Evolutionary conservation across 805 yeast species (phyloP), one percentile per base, ranked within the genome.

Genomic region (Candida boleticola): DNA sequence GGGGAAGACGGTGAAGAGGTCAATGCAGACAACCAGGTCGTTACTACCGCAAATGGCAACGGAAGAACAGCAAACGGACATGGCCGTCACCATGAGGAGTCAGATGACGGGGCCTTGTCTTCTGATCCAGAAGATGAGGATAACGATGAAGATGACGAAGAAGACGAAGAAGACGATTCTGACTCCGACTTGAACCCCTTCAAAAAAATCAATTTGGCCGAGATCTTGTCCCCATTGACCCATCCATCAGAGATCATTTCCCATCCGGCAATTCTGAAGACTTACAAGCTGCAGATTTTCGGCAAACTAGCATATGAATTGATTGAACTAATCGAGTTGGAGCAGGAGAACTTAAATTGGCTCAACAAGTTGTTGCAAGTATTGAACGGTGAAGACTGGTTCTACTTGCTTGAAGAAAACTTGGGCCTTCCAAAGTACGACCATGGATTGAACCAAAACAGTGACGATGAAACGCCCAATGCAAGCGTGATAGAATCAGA

Each of bases 371-470:
- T 92, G 35, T 73, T 93, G 63, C 86, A 83, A 47, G 82, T 85
- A 1, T 80, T 92, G 51, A 70, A 92, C 38, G 97, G 97, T 3
- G 98, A 92, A 57, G 92, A 88, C 57, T 85, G 95, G 49, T 71
- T 71, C 34, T 80, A 80, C 42, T 63, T 84, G 30, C 67, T 80
- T 17, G 87, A 86, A 27, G 79, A 77, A 18, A 77, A 79, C 37
- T 60, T 90, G 61, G 77, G 80, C 19, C 68, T 89, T 26, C 84
- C 89, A 1, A 71, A 64, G 21, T 86, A 86, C 54, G 86, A 87
- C 53, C 89, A 84, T 53, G 79, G 82, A 25, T 60, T 83, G 35
- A 20, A 29, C 16, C 50, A 14, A 18, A 39, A 46, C 23, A 64
- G 63, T 42, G 43, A 60, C 31, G 58, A 51, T 25, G 55, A 44